Evolutionary conservation across 768 basidiomycete species (phyloP), one percentile per base, ranked within the genome.

Genomic region (Pisolithus tinctorius): DNA sequence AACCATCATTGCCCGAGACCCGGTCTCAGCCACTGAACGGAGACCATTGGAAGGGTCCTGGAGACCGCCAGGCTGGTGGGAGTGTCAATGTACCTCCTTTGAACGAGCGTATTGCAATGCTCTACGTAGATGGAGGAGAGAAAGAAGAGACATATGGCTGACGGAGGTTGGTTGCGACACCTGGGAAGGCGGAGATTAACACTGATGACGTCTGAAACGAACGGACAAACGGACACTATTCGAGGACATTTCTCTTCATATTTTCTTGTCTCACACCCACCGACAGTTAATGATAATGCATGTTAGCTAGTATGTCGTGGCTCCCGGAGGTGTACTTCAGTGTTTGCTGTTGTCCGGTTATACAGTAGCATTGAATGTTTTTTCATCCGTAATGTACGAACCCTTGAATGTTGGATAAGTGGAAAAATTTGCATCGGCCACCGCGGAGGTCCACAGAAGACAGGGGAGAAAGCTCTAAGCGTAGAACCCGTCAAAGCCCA

Each of bases 81-180:
- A 65, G 52, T 67, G 66, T 39, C 54, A 26, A 30, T 68, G 68
- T 41, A 38, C 68, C 17, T 52, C 61, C 13, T 49, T 55, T 26
- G 58, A 57, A 37, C 66, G 55, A 41, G 42, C 60, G 36, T 46
- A 52, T 11, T 64, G 67, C 47, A 49, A 65, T 50, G 47, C 60
- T 52, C 29, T 70, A 61, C 61, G 61, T 54, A 55, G 62, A 54
- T 61, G 76, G 75, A 50, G 63, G 66, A 58, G 70, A 51, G 68
- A 74, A 55, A 74, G 69, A 58, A 71, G 75, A 41, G 66, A 59
- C n/a, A 57, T 66, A 31, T 82, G 80, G 80, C 57, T 81, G 46
- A 65, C 68, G 47, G 59, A 53, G 41, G 71, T 82, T 17, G 70
- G 71, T 23, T 82, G 80, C 54, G 67, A 73, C 48, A 55, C 61